These are phyloP conservation scores for Cladobotryum protrusum DNA, from an alignment of 2,329 filamentous ascomycete genomes.

Conservation along the genomic window DNA sequence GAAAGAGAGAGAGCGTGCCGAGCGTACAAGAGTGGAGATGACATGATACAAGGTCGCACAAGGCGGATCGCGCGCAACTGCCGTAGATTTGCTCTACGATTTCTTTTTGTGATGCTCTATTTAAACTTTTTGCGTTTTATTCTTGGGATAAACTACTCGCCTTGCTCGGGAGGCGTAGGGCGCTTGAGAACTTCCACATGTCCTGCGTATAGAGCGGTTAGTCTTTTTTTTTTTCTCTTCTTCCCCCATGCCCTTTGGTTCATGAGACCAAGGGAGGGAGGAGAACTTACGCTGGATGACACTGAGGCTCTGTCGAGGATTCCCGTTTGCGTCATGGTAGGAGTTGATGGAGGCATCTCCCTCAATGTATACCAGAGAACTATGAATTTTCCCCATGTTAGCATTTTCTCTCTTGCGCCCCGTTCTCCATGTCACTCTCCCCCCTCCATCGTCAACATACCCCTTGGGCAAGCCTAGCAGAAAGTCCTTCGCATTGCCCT, in stretches of 20 bases:
- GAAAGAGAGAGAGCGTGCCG: constrained; percentile 8
- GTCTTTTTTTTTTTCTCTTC: too few relatives aligned
- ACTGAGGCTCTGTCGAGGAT: constrained; percentile 56
- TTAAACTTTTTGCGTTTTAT: too few relatives aligned
- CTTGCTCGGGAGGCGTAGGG: constrained; percentile 23
- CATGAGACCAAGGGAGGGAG: not conserved
- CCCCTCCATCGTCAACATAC: constrained; percentile 46
- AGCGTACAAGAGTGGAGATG: too few relatives aligned
- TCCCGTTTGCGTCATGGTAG: constrained; percentile 66
- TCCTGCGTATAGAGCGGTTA: constrained; percentile 25
- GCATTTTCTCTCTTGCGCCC: not conserved
- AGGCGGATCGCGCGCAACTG: too few relatives aligned
- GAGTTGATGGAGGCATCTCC: constrained; percentile 66
- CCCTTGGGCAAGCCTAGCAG: constrained; percentile 74
- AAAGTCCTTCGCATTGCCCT: constrained; percentile 65
- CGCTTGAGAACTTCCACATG: constrained; percentile 41
- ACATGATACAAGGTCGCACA: too few relatives aligned
- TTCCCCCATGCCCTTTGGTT: not conserved
- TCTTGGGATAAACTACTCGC: constrained; percentile 13
- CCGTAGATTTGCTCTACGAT: too few relatives aligned
- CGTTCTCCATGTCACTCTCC: not conserved
- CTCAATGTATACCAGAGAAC: constrained; percentile 75
- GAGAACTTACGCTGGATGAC: constrained; percentile 71
- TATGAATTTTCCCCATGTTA: constrained; percentile 29
- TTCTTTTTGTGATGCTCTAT: too few relatives aligned